Evolutionary conservation across 257 asterid species (phyloP).

Genomic region (Lycium barbarum): DNA sequence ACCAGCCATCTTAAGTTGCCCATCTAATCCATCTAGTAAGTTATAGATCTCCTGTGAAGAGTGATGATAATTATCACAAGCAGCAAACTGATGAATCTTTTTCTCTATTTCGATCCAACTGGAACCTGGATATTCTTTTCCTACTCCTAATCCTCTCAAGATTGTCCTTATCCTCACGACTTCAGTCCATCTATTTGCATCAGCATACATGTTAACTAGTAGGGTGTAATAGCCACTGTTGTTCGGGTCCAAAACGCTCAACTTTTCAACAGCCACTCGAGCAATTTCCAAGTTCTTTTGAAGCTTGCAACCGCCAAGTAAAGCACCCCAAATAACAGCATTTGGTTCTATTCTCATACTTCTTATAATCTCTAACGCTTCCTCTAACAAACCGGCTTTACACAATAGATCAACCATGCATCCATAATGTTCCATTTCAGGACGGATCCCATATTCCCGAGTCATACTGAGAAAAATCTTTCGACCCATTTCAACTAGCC

Average conservation of each 20-base stretch:
- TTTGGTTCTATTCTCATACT: slow-evolving; percentile 78
- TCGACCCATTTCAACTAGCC: slow-evolving; percentile 74
- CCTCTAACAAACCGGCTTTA: slow-evolving; percentile 78
- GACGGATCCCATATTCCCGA: slow-evolving; percentile 47
- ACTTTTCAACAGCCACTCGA: slow-evolving; percentile 60
- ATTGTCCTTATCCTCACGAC: slow-evolving; percentile 58
- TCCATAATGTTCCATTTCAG: slow-evolving; percentile 80
- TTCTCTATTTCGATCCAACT: slow-evolving; percentile 78
- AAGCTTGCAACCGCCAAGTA: slow-evolving; percentile 78
- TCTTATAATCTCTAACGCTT: slow-evolving; percentile 67
- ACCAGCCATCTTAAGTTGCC: slow-evolving; percentile 57
- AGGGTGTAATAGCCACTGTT: slow-evolving; percentile 67
- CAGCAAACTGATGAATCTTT: slow-evolving; percentile 69
- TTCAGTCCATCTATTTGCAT: slow-evolving; percentile 69
- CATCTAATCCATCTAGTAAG: slow-evolving; percentile 55
- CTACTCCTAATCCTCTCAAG: slow-evolving; percentile 67
- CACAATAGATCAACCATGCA: slow-evolving; percentile 83
- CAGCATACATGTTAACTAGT: slow-evolving; percentile 74
- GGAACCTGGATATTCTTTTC: slow-evolving; percentile 67
- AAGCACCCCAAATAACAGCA: slow-evolving; percentile 78
- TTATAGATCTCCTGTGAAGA: slow-evolving; percentile 50
- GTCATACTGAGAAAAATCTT: slow-evolving; percentile 62
- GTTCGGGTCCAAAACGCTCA: slow-evolving; percentile 63
- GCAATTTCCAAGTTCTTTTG: slow-evolving; percentile 74
- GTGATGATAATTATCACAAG: slow-evolving; percentile 61